phyloP scores from a whole-genome alignment of 805 yeast species.

The Wickerhamomyces mucosus region DNA sequence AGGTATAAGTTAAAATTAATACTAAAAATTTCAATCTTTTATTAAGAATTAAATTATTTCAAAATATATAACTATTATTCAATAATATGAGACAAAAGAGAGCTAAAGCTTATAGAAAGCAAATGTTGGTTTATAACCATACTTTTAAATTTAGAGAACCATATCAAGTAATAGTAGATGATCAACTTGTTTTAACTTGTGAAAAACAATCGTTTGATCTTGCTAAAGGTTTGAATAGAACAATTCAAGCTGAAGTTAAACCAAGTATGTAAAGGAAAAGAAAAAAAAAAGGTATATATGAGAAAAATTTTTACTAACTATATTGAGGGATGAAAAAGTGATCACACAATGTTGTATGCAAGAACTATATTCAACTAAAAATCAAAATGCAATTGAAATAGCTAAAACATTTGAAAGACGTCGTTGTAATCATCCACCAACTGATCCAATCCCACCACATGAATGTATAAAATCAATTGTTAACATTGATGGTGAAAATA shows the following conservation, averaged over 20 bases:
- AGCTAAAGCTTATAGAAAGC: conserved; percentile 90
- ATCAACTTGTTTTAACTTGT: conserved; percentile 60
- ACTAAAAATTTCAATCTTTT: no score
- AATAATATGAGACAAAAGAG: conserved; percentile 84
- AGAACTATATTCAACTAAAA: conserved; percentile 60
- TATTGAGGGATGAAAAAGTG: no score
- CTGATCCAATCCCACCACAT: conserved; percentile 49
- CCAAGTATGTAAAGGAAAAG: no score
- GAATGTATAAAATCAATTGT: conserved; percentile 74
- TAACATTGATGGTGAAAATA: conserved; percentile 64
- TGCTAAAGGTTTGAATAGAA: conserved; percentile 69
- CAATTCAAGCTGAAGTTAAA: conserved; percentile 78
- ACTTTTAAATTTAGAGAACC: conserved; percentile 92
- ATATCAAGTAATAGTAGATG: conserved; percentile 82
- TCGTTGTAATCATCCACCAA: conserved; percentile 77
- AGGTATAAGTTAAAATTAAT: no score
- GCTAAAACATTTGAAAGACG: conserved; percentile 87
- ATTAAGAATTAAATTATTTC: no score
- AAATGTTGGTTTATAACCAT: conserved; percentile 75
- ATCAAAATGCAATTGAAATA: conserved; percentile 67
- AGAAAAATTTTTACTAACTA: conserved; percentile 8
- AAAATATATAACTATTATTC: no score
- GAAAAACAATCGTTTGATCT: conserved; percentile 64
- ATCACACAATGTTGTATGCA: conserved; percentile 95
- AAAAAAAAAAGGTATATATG: no score